These are phyloP conservation scores for Fusarium multiceps DNA, from an alignment of 2,329 filamentous ascomycete genomes.

Conservation along the genomic window DNA sequence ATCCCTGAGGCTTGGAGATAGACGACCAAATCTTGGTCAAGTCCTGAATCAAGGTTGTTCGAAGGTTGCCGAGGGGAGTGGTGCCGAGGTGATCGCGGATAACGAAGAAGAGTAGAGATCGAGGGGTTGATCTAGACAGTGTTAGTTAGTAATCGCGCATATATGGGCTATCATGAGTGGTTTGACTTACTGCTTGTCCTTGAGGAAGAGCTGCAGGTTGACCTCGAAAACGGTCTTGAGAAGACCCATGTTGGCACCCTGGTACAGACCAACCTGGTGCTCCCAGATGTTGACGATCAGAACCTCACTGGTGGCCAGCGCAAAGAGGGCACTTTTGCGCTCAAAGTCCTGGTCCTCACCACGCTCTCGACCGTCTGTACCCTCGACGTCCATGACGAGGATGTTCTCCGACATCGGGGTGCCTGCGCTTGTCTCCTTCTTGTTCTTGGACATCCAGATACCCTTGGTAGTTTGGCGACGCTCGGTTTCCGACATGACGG, in stretches of 20 bases:
- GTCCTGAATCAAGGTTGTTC: constrained; percentile 90
- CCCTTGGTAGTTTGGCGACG: constrained; percentile 97
- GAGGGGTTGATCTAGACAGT: constrained; percentile 76
- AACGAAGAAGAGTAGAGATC: constrained; percentile 97
- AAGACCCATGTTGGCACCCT: constrained; percentile 98
- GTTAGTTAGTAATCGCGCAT: constrained; percentile 41
- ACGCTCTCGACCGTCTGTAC: constrained; percentile 93
- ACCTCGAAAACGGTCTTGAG: constrained; percentile 99
- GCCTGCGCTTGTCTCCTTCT: constrained; percentile 65
- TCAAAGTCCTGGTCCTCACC: constrained; percentile 99
- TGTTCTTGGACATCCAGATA: constrained; percentile 99
- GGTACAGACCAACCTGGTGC: constrained; percentile 96
- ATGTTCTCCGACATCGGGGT: constrained; percentile 93
- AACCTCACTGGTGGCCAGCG: constrained; percentile 96
- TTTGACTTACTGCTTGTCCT: constrained; percentile 83
- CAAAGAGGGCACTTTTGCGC: constrained; percentile 96
- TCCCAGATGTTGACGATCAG: constrained; percentile 99
- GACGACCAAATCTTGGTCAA: constrained; percentile 91
- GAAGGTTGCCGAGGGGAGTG: constrained; percentile 89
- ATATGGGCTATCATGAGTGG: not conserved
- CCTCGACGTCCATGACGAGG: constrained; percentile 98
- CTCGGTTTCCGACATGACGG: constrained; percentile 96
- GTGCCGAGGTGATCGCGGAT: constrained; percentile 96
- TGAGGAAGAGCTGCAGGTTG: constrained; percentile 95
- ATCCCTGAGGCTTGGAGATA: constrained; percentile 88